Base-by-base conservation (phyloP, 257 asterid genomes). In the Solanum piurae region DNA sequence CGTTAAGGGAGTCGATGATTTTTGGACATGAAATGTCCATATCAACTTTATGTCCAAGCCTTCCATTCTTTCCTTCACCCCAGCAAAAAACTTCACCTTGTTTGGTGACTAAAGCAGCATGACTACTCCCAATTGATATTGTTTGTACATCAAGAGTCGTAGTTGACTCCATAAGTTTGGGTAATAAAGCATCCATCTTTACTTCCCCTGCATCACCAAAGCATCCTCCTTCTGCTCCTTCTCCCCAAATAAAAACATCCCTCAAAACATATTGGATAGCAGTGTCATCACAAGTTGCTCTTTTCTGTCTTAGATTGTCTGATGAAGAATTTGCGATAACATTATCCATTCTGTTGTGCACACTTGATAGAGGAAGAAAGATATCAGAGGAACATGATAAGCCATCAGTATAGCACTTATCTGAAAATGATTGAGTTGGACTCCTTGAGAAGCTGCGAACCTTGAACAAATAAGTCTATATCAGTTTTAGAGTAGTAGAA, bases 181-280 rank as follows among this genome's bases (percentile, higher is more conserved):
- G 94, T 85, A 87, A 83, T 62, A 90, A 79, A 29, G 92, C 92
- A 90, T 92, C 94, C n/a, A 83, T 87, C 71, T 90, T 89, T 85
- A 77, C 83, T 11, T 82, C 90, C 33, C 91, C 90, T 62, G 71
- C 71, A 4, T 91, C 90, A 21, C 69, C 87, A 7, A 89, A 88
- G 34, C 72, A 90, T 40, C 92, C 92, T 79, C 90, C 88, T 58
- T 88, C 92, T 34, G 88, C 91, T 44, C 93, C 94, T 87, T 88
- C 92, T 66, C 94, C 94, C 94, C 94, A 92, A 38, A 92, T 89
- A 84, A 90, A 87, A 83, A 92, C 84, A 80, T 92, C 94, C 88
- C 92, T 89, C 68, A 92, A 31, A 69, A 85, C 90, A 85, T 74
- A 79, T 42, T 68, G 89, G 62, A n/a, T 60, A 86, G 76, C 82